Percentiles rank a stretch among this genome's conserved stretches.
Evolutionary conservation across 176 grass and related monocot species (phyloP).

Genomic region (Oryza punctata): DNA sequence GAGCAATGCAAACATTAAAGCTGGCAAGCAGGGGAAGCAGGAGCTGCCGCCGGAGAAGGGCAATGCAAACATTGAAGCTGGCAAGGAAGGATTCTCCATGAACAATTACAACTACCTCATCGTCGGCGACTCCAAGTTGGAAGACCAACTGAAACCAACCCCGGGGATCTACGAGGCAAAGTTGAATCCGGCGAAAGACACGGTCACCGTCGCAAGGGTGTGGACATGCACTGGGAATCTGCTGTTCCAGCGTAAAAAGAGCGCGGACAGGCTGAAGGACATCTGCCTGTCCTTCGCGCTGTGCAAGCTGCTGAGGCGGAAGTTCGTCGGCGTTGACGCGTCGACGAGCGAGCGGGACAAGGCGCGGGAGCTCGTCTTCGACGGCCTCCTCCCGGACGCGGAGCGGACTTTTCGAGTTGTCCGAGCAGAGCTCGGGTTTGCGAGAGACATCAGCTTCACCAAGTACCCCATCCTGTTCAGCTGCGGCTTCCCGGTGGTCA

Average conservation of each 20-base stretch:
- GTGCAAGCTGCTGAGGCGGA: slow-evolving; percentile 52
- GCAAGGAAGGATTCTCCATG: neutral
- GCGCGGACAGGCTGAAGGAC: slow-evolving; percentile 16
- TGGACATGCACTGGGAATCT: neutral
- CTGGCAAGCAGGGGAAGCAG: too few species aligned
- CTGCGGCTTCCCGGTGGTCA: slow-evolving; percentile 43
- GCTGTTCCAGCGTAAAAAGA: neutral
- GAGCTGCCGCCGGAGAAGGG: too few species aligned
- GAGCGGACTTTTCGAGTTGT: slow-evolving; percentile 38
- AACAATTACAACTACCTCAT: slow-evolving; percentile 45
- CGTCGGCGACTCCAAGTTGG: slow-evolving; percentile 22
- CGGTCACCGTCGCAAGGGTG: slow-evolving; percentile 43
- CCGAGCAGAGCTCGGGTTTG: slow-evolving; percentile 40
- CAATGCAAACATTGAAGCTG: neutral
- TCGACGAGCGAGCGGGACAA: neutral
- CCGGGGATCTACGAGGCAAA: neutral
- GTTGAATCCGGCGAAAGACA: neutral
- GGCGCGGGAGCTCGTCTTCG: slow-evolving; percentile 21
- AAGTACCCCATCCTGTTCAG: slow-evolving; percentile 56
- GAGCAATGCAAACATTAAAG: too few species aligned
- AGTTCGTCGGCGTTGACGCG: neutral
- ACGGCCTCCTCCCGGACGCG: slow-evolving; percentile 29
- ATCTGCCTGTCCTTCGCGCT: slow-evolving; percentile 60
- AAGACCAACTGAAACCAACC: neutral
- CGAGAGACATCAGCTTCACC: slow-evolving; percentile 47